Percentiles rank a stretch among this genome's conserved stretches.
These are phyloP conservation scores for Spirogloea muscicola DNA, from an alignment of 139 green algal genomes.

Conservation along the genomic window DNA sequence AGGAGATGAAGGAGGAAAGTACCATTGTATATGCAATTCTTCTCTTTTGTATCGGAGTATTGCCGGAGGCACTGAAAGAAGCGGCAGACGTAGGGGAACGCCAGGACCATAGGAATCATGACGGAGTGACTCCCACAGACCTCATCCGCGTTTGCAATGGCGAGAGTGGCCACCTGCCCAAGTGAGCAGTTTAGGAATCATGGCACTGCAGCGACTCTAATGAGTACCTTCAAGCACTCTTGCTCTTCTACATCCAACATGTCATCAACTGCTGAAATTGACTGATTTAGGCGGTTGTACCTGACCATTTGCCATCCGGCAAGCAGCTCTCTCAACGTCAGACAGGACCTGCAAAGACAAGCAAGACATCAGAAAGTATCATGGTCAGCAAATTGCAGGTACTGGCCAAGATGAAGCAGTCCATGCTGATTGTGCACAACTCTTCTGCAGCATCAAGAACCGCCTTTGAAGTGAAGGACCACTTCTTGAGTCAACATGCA, in stretches of 20 bases:
- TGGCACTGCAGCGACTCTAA: too few relatives aligned
- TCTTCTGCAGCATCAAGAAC: too few relatives aligned
- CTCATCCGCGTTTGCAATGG: constrained; percentile 15
- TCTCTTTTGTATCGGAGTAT: constrained; percentile 50
- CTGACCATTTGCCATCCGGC: constrained; percentile 49
- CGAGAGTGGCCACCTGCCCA: constrained; percentile 29
- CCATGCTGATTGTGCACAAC: too few relatives aligned
- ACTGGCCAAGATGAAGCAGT: too few relatives aligned
- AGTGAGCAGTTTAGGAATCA: too few relatives aligned
- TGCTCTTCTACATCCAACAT: too few relatives aligned
- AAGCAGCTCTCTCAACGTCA: constrained; percentile 70
- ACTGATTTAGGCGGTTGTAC: constrained; percentile 2
- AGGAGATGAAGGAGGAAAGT: too few relatives aligned
- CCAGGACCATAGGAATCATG: constrained; percentile 63
- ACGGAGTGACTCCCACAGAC: constrained; percentile 43
- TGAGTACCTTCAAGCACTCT: too few relatives aligned
- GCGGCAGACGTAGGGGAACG: constrained; percentile 76
- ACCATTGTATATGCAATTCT: constrained; percentile 37
- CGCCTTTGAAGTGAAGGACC: too few relatives aligned
- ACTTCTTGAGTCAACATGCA: too few relatives aligned
- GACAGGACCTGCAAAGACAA: constrained; percentile 46
- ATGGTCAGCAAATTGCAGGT: too few relatives aligned
- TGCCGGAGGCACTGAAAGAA: constrained; percentile 87
- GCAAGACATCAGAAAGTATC: neutral
- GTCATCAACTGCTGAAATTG: too few relatives aligned